Percentiles rank a stretch among this genome's conserved stretches.
phyloP scores from a whole-genome alignment of 495 filamentous ascomycete genomes.

The Daldinia childiae region DNA sequence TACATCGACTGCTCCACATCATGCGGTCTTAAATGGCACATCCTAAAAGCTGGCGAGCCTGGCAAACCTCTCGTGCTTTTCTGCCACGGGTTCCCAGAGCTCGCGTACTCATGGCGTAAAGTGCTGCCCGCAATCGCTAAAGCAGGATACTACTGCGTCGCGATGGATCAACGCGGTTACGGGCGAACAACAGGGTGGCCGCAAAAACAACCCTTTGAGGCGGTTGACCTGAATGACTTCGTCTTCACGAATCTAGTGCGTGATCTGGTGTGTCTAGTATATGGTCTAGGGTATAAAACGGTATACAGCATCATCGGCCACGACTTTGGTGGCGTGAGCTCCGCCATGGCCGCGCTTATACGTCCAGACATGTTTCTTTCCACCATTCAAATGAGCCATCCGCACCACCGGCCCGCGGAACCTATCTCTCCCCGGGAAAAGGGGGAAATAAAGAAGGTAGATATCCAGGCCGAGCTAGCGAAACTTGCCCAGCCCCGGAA shows the following conservation, averaged over 20 bases:
- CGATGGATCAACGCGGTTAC: conserved; percentile 74
- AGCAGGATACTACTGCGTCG: conserved; percentile 69
- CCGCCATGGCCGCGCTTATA: conserved; percentile 67
- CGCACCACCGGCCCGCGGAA: conserved; percentile 38
- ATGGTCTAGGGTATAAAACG: conserved; percentile 66
- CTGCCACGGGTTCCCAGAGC: conserved; percentile 73
- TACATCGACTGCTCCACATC: conserved; percentile 58
- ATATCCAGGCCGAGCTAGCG: conserved; percentile 66
- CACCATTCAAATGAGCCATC: conserved; percentile 60
- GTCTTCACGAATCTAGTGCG: conserved; percentile 67
- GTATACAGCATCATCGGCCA: conserved; percentile 72
- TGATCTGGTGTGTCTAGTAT: conserved; percentile 68
- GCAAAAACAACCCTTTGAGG: conserved; percentile 51
- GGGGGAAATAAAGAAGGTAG: conserved; percentile 34
- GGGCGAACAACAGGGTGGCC: conserved; percentile 73
- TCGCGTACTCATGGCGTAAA: conserved; percentile 76
- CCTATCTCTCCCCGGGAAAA: conserved; percentile 34
- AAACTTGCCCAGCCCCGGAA: conserved; percentile 63
- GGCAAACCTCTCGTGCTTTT: conserved; percentile 68
- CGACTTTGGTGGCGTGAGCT: conserved; percentile 70
- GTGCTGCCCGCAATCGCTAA: conserved; percentile 64
- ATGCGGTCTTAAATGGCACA: conserved; percentile 66
- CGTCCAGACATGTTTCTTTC: conserved; percentile 72
- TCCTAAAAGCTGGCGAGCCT: conserved; percentile 63
- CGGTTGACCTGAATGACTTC: conserved; percentile 67